Evolutionary conservation across 2,329 filamentous ascomycete species (phyloP), one percentile per base, ranked within the genome.

Genomic region (Fusarium subglutinans): DNA sequence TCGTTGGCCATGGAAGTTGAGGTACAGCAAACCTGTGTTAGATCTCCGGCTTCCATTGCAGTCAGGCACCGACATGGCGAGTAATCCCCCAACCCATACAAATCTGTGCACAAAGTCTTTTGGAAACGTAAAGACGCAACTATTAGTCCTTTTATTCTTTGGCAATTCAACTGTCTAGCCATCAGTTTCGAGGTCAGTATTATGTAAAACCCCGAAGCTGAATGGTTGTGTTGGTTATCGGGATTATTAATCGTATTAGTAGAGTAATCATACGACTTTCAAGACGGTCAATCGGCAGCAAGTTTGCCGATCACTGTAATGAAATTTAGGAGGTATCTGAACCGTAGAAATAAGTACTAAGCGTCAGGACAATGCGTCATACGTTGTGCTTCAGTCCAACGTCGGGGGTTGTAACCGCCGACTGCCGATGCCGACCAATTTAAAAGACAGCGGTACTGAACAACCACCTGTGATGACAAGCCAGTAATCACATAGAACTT

Each of bases 311-410:
- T 6, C 2, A 26, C 13, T 0, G 3, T 8, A 12, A 26, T 22
- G 5, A 7, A 7, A 26, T 8, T 22, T 13, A 6, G 22, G 79
- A 75, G 17, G 70, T 37, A 38, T 43, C 43, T 30, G 30, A 4
- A 30, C 30, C 30, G 12, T 30, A 13, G 30, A 30, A 30, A n/a
- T 38, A 28, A 12, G 22, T n/a, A 54, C 18, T 1, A 2, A 8
- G 15, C 6, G 26, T 7, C 9, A n/a, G 24, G 9, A 17, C 13
- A 11, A 3, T 38, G 26, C 15, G 20, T 41, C 10, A 30, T n/a
- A 5, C 35, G 24, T 13, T 1, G 24, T 6, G 15, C 26, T 30
- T 15, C 22, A n/a, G 18, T 17, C 20, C n/a, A 6, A 35, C 2
- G 24, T 58, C 41, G 55, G 55, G 9, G 6, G 14, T 0, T 11